Percentiles rank a stretch among this genome's conserved stretches.
phyloP scores from a whole-genome alignment of 371 early-diverging fungal species.

The Smittium culicis region DNA sequence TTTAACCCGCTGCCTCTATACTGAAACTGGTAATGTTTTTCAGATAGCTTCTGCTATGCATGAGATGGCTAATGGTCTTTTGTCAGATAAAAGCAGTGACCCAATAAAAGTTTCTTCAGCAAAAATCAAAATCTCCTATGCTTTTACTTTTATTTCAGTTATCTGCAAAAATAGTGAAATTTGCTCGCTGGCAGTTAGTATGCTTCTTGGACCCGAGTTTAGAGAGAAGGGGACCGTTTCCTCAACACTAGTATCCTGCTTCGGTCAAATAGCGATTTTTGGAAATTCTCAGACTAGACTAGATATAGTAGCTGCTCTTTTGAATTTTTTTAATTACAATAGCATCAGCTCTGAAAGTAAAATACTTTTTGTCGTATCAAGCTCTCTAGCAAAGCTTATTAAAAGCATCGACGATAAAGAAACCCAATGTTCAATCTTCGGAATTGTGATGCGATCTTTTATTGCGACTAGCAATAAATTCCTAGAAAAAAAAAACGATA shows the following conservation, averaged over 20 bases:
- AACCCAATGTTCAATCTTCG: no score
- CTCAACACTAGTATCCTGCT: neutral
- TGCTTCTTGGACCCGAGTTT: slow-evolving; percentile 1
- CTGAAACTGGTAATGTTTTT: no score
- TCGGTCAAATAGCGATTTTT: neutral
- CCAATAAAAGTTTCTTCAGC: neutral
- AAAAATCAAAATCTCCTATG: neutral
- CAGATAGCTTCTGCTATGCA: slow-evolving; percentile 4
- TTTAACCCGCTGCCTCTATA: neutral
- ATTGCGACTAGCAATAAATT: no score
- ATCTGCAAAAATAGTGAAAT: neutral
- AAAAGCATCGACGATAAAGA: neutral
- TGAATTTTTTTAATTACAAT: neutral
- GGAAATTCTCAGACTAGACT: slow-evolving; percentile 4
- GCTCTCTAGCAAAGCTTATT: neutral
- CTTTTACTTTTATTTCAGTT: neutral
- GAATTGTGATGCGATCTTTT: no score
- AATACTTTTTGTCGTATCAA: neutral
- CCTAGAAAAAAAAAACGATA: no score
- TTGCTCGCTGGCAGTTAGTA: neutral
- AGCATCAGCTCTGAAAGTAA: neutral
- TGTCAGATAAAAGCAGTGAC: neutral
- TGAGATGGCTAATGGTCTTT: neutral
- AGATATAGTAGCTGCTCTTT: slow-evolving; percentile 14
- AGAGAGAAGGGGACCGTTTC: neutral